Conservation (phyloP, 441 rosid species). For the Macaranga tanarius region DNA sequence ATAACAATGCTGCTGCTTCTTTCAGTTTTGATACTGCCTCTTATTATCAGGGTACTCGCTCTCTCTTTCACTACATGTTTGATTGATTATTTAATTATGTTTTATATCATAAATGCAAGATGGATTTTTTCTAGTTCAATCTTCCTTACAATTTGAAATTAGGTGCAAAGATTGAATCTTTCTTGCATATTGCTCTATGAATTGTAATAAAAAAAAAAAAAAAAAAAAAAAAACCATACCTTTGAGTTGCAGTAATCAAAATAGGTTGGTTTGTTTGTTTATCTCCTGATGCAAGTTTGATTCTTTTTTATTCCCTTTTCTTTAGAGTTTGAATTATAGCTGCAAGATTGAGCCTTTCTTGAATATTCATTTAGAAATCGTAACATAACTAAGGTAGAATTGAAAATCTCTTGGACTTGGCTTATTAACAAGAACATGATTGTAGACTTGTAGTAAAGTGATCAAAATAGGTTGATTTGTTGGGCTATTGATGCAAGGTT, state of each 20-base stretch:
- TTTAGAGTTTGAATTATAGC: too few species aligned
- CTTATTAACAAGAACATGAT: background rate
- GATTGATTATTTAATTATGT: background rate
- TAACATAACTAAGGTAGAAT: too few species aligned
- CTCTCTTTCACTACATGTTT: constrained; percentile 31
- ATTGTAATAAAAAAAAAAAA: too few species aligned
- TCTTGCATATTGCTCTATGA: background rate
- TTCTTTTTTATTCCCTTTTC: background rate
- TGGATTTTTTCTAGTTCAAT: background rate
- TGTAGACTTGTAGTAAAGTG: background rate
- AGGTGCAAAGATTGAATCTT: background rate
- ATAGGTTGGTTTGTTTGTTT: too few species aligned
- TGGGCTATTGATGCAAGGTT: background rate
- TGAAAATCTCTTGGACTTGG: background rate
- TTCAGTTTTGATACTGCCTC: constrained; percentile 41
- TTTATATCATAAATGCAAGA: background rate
- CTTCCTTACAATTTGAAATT: too few species aligned
- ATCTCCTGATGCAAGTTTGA: constrained; percentile 1
- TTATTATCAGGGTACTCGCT: constrained; percentile 54
- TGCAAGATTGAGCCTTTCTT: background rate
- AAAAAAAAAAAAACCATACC: too few species aligned
- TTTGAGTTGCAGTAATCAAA: too few species aligned
- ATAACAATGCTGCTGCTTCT: constrained; percentile 35
- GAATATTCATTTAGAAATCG: background rate
- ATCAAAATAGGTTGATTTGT: background rate